Conservation (phyloP, 805 yeast genomes). For the Starmerella vaccinii region DNA sequence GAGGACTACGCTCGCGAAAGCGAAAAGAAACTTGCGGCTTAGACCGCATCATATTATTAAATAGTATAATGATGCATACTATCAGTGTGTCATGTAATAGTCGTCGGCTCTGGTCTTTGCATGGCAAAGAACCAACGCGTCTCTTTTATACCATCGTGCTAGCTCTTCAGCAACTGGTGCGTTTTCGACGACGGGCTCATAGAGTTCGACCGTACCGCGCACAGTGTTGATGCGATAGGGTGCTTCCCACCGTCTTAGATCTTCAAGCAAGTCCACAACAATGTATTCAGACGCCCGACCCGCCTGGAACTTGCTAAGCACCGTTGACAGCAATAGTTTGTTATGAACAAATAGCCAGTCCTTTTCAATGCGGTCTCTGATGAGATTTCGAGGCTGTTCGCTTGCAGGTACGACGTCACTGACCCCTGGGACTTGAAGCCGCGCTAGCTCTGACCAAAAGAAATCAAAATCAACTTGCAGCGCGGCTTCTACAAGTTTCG, state of each 20-base stretch:
- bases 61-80: too few species aligned
- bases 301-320: constrained; percentile 1
- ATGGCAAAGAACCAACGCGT: constrained; percentile 12
- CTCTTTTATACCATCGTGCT: constrained; percentile 9
- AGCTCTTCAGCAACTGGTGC: constrained; percentile 1
- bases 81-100: neutral
- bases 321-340: constrained; percentile 1
- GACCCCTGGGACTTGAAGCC: neutral
- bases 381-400: neutral
- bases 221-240: constrained; percentile 15
- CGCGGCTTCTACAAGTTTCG: neutral
- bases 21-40: neutral
- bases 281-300: neutral
- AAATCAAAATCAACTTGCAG: neutral
- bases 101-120: neutral
- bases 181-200: neutral
- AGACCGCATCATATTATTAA: neutral
- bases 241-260: constrained; percentile 11
- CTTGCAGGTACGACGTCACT: neutral
- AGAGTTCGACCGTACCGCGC: neutral
- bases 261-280: constrained; percentile 7
- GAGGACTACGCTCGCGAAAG: constrained; percentile 22
- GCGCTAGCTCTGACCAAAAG: constrained; percentile 2
- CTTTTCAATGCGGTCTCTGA: neutral
- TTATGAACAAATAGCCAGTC: constrained; percentile 12